A percentile compares a stretch with the other conserved stretches of the same genome.
Conservation (phyloP, 257 asterid genomes). For the Nyctanthes arbortristis region DNA sequence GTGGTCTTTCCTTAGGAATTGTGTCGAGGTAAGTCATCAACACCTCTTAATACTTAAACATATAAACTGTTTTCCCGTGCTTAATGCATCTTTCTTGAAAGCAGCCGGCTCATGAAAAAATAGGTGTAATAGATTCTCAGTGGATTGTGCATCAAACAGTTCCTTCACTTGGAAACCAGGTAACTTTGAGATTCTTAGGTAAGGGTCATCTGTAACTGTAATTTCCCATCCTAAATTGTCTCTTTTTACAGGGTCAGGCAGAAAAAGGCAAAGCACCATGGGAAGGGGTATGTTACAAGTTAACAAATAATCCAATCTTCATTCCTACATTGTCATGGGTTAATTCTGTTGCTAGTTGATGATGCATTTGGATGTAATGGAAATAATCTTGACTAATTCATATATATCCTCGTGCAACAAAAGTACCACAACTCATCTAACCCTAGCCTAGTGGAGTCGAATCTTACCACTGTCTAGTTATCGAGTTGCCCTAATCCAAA, state of each 20-base stretch:
- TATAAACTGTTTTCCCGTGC: not conserved
- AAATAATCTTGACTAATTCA: not conserved
- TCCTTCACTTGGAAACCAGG: conserved; percentile 96
- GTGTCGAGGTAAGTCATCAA: conserved; percentile 69
- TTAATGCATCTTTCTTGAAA: conserved; percentile 3
- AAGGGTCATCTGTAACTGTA: not conserved
- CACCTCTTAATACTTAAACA: not conserved
- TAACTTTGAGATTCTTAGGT: conserved; percentile 14
- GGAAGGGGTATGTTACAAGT: conserved; percentile 80
- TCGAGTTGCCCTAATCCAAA: too few relatives aligned
- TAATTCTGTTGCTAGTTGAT: too few relatives aligned
- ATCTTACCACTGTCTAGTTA: too few relatives aligned
- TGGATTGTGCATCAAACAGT: conserved; percentile 97
- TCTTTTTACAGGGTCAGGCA: conserved; percentile 60
- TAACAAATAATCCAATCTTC: not conserved
- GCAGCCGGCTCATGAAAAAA: conserved; percentile 93
- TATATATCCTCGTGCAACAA: not conserved
- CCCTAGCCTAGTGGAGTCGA: too few relatives aligned
- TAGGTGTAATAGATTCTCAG: conserved; percentile 92
- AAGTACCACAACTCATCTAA: not conserved
- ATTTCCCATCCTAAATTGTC: not conserved
- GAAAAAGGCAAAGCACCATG: conserved; percentile 89
- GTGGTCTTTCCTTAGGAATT: conserved; percentile 93
- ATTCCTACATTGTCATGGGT: too few relatives aligned
- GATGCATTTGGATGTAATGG: too few relatives aligned